Base-by-base conservation (phyloP, 257 asterid species). In the Plantago ovata region DNA sequence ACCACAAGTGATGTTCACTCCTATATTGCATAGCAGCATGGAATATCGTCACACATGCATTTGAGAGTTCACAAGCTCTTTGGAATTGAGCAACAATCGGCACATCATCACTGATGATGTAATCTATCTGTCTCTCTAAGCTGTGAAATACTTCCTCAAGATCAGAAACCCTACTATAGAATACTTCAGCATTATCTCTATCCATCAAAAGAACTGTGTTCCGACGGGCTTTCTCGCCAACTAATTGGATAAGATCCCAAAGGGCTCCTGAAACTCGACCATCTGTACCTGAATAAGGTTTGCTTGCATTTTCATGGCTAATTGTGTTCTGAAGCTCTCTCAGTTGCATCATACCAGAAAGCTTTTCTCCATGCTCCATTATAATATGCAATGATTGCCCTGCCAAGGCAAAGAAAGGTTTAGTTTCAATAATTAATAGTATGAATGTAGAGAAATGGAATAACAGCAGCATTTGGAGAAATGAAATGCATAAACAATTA, bases 321-420 rank as follows among this genome's bases (percentile, higher is more conserved):
- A 78, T 70, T 16, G 68, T 74, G 72, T 77, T 80, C 63, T 79
- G 95, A 60, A 87, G 71, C 67, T 91, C 96, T 75, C 95, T 79
- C 64, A 91, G 70, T 79, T 79, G 86, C 63, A 82, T 78, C 89
- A 91, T 81, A 70, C 82, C 91, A 47, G 94, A 80, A 68, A 91
- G 94, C 83, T 83, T 91, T 73, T 91, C 98, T 12, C 96, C 94
- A 58, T 91, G 98, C 72, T 91, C 98, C 90, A 88, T 75, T 69
- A 91, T 77, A 68, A 75, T 79, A 73, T 81, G 98, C 81, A 87
- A 68, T 19, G 98, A 72, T 73, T 78, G 78, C 70, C 93, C 98
- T 91, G 87, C 65, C 56, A 68, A 69, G 76, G 38, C 55, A 74
- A 60, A 67, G 28, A 49, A 48, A 16, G 46, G 14, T 22, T 50